Evolutionary conservation across 345 rosid genomes (phyloP).

Genomic region (Sonneratia caseolaris): DNA sequence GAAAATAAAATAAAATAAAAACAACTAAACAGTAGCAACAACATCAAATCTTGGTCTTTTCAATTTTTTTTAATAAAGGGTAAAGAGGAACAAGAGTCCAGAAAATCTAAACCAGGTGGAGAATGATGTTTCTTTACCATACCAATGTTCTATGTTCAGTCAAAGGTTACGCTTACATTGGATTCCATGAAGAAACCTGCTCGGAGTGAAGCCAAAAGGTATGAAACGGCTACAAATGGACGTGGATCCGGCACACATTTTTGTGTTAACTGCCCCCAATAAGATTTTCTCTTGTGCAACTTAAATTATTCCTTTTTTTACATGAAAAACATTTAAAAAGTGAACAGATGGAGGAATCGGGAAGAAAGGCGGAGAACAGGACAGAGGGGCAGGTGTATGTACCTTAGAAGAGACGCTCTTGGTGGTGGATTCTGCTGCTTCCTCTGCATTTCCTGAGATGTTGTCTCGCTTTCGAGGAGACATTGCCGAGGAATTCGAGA

Average conservation of each 20-base stretch:
- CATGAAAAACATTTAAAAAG: neutral
- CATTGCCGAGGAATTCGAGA: constrained; percentile 26
- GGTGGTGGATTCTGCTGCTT: constrained; percentile 24
- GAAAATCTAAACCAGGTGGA: no score
- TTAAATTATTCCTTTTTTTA: neutral
- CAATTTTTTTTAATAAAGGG: no score
- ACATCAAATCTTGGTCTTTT: neutral
- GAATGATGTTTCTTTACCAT: no score
- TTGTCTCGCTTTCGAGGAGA: constrained; percentile 25
- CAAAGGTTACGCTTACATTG: constrained; percentile 19
- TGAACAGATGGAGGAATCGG: neutral
- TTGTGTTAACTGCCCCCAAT: neutral
- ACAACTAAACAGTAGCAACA: neutral
- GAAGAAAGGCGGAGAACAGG: neutral
- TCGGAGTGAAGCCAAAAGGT: neutral
- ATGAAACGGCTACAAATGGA: neutral
- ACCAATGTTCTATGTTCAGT: neutral
- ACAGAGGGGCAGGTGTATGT: constrained; percentile 18
- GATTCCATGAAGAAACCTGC: constrained; percentile 20
- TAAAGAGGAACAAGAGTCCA: no score
- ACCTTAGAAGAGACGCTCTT: constrained; percentile 17
- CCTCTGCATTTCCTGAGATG: constrained; percentile 16
- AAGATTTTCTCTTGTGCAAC: neutral
- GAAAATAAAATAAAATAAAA: neutral
- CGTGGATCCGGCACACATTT: neutral